These are phyloP conservation scores for Sporothrix euskadiensis DNA, from an alignment of 2,329 filamentous ascomycete genomes.

Conservation along the genomic window DNA sequence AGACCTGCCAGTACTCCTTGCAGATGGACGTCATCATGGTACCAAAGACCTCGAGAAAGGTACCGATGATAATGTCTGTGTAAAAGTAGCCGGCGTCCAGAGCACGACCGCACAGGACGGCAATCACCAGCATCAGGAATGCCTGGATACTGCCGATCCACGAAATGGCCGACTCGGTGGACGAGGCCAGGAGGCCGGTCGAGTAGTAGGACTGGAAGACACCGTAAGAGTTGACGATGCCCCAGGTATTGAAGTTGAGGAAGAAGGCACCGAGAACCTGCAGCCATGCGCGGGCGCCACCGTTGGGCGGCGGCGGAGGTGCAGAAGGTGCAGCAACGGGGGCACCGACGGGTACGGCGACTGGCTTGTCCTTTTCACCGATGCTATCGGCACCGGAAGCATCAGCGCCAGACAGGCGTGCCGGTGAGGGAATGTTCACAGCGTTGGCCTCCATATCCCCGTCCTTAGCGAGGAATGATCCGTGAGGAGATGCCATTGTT, in stretches of 20 bases:
- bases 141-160: conserved; percentile 52
- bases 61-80: conserved; percentile 45
- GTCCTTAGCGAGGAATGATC: conserved; percentile 4
- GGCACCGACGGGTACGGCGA: background rate
- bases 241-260: conserved; percentile 30
- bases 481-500: conserved; percentile 20
- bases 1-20: conserved; percentile 50
- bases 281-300: conserved; percentile 27
- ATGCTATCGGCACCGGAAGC: background rate
- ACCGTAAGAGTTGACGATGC: conserved; percentile 25
- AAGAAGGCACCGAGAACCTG: conserved; percentile 30
- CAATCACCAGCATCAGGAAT: conserved; percentile 48
- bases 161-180: conserved; percentile 39
- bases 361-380: conserved; percentile 22
- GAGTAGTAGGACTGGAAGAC: conserved; percentile 27
- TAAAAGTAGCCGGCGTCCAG: conserved; percentile 51
- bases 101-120: conserved; percentile 48
- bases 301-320: conserved; percentile 26
- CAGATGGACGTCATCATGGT: conserved; percentile 46
- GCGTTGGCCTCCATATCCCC: conserved; percentile 4
- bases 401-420: background rate
- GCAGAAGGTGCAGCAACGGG: background rate
- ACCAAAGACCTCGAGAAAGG: conserved; percentile 48
- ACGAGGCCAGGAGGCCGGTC: conserved; percentile 16
- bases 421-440: background rate